These are phyloP conservation scores for Cryptosporidium ubiquitum DNA, from an alignment of 169 alveolate species.

Conservation along the genomic window DNA sequence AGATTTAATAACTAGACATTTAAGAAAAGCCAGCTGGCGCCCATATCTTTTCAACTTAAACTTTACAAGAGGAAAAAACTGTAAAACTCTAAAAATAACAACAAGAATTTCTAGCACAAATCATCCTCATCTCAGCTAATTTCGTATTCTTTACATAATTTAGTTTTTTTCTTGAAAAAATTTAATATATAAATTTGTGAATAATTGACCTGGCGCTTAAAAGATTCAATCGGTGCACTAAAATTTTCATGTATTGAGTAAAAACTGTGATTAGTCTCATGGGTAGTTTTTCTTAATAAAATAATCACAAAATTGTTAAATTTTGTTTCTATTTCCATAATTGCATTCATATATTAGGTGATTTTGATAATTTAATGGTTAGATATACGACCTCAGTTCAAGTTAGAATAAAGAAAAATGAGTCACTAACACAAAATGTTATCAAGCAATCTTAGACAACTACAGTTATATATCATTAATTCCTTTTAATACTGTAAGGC, in stretches of 20 bases:
- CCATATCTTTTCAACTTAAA: neutral
- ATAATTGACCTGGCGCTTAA: too few species aligned
- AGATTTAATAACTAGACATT: conserved; percentile 2
- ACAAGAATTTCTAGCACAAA: neutral
- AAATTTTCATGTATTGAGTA: too few species aligned
- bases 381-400: neutral
- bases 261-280: neutral
- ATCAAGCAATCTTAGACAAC: neutral
- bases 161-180: neutral
- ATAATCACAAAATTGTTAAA: neutral
- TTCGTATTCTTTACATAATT: too few species aligned
- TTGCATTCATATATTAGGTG: too few species aligned
- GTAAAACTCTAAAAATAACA: neutral
- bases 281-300: neutral
- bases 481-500: neutral
- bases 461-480: neutral
- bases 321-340: too few species aligned
- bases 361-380: too few species aligned
- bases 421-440: neutral
- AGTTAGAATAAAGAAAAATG: neutral
- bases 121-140: neutral
- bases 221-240: too few species aligned
- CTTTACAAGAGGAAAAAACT: neutral
- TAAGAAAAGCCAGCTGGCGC: neutral
- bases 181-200: neutral